These are phyloP conservation scores for Saussurea involucrata DNA, from an alignment of 129 eudicot genomes.

Conservation along the genomic window DNA sequence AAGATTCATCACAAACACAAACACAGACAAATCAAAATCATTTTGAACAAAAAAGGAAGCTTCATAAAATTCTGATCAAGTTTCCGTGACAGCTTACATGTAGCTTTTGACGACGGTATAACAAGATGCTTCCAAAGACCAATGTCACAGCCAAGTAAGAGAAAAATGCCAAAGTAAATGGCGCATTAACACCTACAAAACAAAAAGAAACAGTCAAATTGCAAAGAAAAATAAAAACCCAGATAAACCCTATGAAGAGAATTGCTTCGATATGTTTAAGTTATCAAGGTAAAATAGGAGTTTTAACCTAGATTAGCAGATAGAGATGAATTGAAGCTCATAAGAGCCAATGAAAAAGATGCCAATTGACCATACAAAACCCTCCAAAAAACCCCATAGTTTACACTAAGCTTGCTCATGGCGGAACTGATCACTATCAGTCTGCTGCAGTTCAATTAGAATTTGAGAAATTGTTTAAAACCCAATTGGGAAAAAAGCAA, in stretches of 20 bases:
- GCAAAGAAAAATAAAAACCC: no score
- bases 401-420: background rate
- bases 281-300: no score
- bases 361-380: constrained; percentile 34
- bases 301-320: constrained; percentile 28
- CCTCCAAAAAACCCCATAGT: background rate
- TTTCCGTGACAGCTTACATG: constrained; percentile 10
- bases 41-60: background rate
- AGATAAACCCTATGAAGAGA: background rate
- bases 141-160: constrained; percentile 28
- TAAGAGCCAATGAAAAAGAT: constrained; percentile 35
- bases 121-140: constrained; percentile 45
- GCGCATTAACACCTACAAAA: constrained; percentile 41
- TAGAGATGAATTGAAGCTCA: constrained; percentile 30
- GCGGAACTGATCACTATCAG: no score
- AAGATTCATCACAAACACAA: background rate
- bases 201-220: background rate
- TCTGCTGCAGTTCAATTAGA: no score
- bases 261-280: background rate
- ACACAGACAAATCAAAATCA: background rate
- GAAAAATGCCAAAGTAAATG: constrained; percentile 40
- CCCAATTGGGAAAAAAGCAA: no score
- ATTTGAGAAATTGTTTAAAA: no score
- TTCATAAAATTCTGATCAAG: background rate
- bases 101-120: constrained; percentile 35